Evolutionary conservation across 164 flowering plant species (phyloP).

Genomic region (Magnolia officinalis): DNA sequence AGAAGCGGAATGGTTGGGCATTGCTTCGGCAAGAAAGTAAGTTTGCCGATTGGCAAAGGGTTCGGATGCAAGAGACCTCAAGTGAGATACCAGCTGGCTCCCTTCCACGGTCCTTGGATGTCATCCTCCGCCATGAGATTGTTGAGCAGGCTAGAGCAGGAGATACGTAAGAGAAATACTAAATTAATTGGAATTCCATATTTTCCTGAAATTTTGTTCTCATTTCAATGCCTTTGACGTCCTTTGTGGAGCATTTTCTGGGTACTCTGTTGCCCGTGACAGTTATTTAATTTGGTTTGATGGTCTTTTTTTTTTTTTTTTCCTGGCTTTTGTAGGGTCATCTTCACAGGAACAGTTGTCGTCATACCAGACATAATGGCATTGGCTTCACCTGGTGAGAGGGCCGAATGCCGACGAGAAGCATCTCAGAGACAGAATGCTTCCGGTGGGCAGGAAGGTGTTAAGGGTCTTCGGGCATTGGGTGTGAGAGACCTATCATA

Average conservation of each 20-base stretch:
- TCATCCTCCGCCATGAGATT: slow-evolving; percentile 95
- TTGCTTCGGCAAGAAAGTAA: slow-evolving; percentile 90
- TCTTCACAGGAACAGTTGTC: slow-evolving; percentile 90
- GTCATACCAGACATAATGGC: slow-evolving; percentile 96
- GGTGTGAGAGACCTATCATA: slow-evolving; percentile 97
- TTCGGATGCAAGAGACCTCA: slow-evolving; percentile 94
- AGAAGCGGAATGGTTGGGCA: slow-evolving; percentile 66
- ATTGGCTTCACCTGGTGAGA: slow-evolving; percentile 92
- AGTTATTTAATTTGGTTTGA: neutral
- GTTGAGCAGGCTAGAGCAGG: slow-evolving; percentile 99
- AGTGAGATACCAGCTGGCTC: slow-evolving; percentile 98
- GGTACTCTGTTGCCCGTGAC: neutral
- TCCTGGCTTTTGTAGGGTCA: slow-evolving; percentile 46
- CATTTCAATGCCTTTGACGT: neutral
- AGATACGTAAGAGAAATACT: slow-evolving; percentile 62
- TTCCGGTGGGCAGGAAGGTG: slow-evolving; percentile 65
- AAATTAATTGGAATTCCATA: neutral
- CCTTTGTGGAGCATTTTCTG: neutral
- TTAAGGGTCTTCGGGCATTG: slow-evolving; percentile 81
- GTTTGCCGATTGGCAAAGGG: slow-evolving; percentile 99
- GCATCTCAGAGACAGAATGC: slow-evolving; percentile 48
- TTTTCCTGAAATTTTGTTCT: neutral
- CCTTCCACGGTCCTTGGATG: slow-evolving; percentile 91
- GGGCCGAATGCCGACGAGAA: slow-evolving; percentile 81
- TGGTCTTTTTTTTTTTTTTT: neutral